These are phyloP conservation scores for Cyclotella cryptica DNA, from an alignment of 108 stramenopile species.

Conservation along the genomic window DNA sequence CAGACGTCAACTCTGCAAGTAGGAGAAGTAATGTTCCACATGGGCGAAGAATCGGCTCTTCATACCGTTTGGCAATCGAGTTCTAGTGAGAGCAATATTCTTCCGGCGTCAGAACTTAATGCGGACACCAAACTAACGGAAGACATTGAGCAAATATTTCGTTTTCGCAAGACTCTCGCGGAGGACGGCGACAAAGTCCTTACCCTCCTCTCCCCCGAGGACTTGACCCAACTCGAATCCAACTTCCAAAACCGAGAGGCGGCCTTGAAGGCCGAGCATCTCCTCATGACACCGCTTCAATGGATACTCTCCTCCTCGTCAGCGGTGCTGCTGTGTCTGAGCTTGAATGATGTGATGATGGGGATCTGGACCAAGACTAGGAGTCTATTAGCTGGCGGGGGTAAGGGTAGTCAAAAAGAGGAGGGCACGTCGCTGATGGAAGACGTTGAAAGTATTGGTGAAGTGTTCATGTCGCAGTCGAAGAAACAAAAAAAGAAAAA, in stretches of 20 bases:
- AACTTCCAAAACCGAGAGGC: neutral
- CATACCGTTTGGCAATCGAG: too few species aligned
- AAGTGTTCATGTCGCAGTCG: conserved; percentile 11
- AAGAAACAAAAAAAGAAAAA: conserved; percentile 47
- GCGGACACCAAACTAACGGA: neutral
- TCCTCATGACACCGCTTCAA: neutral
- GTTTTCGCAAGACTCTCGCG: neutral
- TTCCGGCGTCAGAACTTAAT: neutral
- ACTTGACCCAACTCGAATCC: neutral
- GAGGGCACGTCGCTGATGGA: neutral
- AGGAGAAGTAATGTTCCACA: too few species aligned
- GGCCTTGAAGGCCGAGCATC: neutral
- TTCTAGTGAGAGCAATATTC: too few species aligned
- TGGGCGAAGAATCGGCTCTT: too few species aligned
- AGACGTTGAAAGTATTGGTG: neutral
- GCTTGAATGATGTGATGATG: neutral
- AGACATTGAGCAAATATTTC: neutral
- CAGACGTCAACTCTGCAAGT: too few species aligned
- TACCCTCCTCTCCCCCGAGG: neutral
- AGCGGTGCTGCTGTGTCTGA: neutral
- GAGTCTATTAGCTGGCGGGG: too few species aligned
- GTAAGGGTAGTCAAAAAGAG: too few species aligned
- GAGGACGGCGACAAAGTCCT: neutral
- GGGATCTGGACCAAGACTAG: too few species aligned
- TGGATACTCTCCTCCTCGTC: neutral